These are phyloP conservation scores for Suillus occidentalis DNA, from an alignment of 768 basidiomycete genomes.

Conservation along the genomic window DNA sequence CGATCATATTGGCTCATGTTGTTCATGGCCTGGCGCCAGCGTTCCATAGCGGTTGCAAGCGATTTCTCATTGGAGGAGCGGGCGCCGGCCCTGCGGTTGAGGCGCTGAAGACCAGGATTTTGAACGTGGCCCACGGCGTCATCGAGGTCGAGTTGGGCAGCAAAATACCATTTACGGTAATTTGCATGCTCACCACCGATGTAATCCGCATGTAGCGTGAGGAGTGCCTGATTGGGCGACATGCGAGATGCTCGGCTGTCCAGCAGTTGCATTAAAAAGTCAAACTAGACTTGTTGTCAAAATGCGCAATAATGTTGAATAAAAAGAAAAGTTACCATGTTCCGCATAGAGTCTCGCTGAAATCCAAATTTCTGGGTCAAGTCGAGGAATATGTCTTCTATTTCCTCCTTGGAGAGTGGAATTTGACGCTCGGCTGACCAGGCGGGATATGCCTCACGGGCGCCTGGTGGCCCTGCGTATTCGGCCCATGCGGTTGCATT, in stretches of 20 bases:
- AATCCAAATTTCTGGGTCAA: slow-evolving; percentile 99
- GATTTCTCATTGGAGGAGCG: slow-evolving; percentile 60
- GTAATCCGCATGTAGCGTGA: slow-evolving; percentile 97
- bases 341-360: slow-evolving; percentile 92
- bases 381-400: slow-evolving; percentile 97
- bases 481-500: slow-evolving; percentile 76
- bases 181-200: slow-evolving; percentile 98
- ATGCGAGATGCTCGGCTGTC: slow-evolving; percentile 97
- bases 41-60: slow-evolving; percentile 80
- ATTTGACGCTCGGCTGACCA: slow-evolving; percentile 93
- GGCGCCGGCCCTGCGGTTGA: slow-evolving; percentile 61
- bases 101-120: slow-evolving; percentile 84
- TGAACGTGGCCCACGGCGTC: slow-evolving; percentile 92
- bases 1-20: slow-evolving; percentile 99
- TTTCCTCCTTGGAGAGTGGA: slow-evolving; percentile 98
- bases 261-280: slow-evolving; percentile 96
- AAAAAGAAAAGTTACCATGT: slow-evolving; percentile 66
- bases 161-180: slow-evolving; percentile 99
- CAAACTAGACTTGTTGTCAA: slow-evolving; percentile 57
- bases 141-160: slow-evolving; percentile 96
- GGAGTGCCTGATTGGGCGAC: slow-evolving; percentile 92
- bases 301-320: slow-evolving; percentile 11
- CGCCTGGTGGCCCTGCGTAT: slow-evolving; percentile 51
- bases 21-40: slow-evolving; percentile 98
- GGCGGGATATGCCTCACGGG: slow-evolving; percentile 86